phyloP scores from a whole-genome alignment of 225 moss, liverwort and hornwort species.

The Neckera pumila region DNA sequence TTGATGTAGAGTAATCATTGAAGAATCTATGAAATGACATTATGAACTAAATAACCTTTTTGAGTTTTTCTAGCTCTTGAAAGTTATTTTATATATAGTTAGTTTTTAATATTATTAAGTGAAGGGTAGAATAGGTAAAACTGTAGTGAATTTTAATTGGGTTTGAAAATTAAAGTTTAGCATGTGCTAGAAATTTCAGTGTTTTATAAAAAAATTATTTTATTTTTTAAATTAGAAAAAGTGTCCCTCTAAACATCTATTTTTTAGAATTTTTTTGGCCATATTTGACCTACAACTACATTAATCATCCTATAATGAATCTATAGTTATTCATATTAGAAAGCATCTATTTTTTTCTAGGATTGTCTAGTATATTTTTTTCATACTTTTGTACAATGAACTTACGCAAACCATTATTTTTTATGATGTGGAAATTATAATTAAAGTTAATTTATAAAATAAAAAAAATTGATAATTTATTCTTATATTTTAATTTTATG shows the following conservation, averaged over 20 bases:
- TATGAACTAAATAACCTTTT: not conserved
- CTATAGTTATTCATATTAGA: fast-evolving
- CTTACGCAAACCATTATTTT: not conserved
- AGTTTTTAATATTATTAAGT: fast-evolving
- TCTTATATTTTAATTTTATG: too few species aligned
- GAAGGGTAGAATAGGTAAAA: not conserved
- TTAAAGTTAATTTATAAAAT: too few species aligned
- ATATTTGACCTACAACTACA: fast-evolving
- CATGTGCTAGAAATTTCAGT: fast-evolving
- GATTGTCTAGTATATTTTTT: not conserved
- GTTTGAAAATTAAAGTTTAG: fast-evolving
- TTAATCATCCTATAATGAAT: not conserved
- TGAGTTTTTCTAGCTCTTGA: not conserved
- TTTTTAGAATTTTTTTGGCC: not conserved
- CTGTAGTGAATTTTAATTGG: too few species aligned
- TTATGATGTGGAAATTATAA: not conserved
- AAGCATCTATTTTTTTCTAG: not conserved
- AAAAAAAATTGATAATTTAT: too few species aligned
- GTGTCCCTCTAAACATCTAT: too few species aligned
- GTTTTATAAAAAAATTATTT: not conserved
- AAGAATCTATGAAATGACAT: not conserved
- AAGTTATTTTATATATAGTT: not conserved
- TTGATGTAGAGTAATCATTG: not conserved
- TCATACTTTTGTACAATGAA: not conserved
- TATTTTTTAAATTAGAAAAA: not conserved